phyloP scores from a whole-genome alignment of 2,329 filamentous ascomycete species.

The Aspergillus fijiensis region DNA sequence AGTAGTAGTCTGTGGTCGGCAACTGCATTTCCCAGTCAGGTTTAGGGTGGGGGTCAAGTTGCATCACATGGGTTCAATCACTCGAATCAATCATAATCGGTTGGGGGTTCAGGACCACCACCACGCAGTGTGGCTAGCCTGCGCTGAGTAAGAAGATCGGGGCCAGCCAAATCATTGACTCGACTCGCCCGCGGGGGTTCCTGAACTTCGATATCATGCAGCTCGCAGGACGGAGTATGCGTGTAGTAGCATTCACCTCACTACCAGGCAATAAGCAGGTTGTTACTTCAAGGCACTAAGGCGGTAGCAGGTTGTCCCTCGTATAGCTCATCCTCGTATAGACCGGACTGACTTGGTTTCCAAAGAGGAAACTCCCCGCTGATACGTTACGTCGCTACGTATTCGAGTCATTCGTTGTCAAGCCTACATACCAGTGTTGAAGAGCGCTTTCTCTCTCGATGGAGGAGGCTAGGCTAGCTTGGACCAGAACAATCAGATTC shows the following conservation, averaged over 20 bases:
- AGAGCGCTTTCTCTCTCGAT: background rate
- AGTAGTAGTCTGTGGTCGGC: constrained; percentile 17
- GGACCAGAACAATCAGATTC: background rate
- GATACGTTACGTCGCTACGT: too few relatives aligned
- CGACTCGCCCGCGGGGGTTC: background rate
- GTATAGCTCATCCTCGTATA: background rate
- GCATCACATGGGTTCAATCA: constrained; percentile 5
- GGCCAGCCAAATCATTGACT: background rate
- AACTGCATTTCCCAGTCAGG: constrained; percentile 24
- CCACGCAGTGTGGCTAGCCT: background rate
- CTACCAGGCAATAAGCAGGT: too few relatives aligned
- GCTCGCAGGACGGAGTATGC: too few relatives aligned
- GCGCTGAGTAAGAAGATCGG: constrained; percentile 5
- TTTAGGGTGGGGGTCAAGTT: constrained; percentile 33
- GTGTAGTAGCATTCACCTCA: too few relatives aligned
- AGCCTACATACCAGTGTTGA: background rate
- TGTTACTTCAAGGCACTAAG: background rate
- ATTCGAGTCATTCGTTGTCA: background rate
- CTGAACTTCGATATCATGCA: too few relatives aligned
- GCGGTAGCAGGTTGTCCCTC: background rate
- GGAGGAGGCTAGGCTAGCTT: background rate
- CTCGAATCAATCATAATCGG: background rate
- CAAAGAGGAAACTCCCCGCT: background rate
- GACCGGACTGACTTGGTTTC: too few relatives aligned
- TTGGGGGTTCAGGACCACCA: constrained; percentile 6